Conservation (phyloP, 169 alveolate genomes). For the Eimeria tenella region DNA sequence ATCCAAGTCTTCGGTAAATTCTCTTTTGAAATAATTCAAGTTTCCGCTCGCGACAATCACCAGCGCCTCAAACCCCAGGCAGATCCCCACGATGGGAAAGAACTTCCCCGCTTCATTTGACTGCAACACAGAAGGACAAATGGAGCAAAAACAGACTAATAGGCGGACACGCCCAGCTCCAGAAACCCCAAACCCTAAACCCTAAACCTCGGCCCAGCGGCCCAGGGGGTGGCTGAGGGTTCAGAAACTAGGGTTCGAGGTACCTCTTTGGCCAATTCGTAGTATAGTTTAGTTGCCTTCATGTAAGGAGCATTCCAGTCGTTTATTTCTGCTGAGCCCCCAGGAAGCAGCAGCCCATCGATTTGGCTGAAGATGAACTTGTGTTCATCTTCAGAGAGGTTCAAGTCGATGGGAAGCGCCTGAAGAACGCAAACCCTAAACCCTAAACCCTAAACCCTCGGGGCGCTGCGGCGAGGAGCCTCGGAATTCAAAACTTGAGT, state of each 20-base stretch:
- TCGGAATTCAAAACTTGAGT: not conserved
- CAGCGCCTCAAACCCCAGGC: slow-evolving; percentile 68
- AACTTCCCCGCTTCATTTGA: slow-evolving; percentile 41
- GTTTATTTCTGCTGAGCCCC: slow-evolving; percentile 45
- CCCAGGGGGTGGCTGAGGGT: not conserved
- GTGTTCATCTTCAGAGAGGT: slow-evolving; percentile 2
- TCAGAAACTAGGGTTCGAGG: not conserved
- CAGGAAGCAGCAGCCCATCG: slow-evolving; percentile 42
- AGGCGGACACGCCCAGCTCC: not conserved
- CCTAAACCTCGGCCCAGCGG: not conserved
- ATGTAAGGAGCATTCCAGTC: not conserved
- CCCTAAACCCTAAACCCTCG: not conserved
- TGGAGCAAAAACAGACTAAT: too few species aligned
- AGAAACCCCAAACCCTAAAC: not conserved
- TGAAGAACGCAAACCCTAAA: not conserved
- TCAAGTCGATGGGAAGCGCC: slow-evolving; percentile 41
- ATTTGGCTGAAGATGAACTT: not conserved
- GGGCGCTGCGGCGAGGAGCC: not conserved
- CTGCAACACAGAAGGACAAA: not conserved
- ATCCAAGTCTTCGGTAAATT: slow-evolving; percentile 2
- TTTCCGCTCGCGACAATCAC: slow-evolving; percentile 47
- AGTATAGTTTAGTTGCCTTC: slow-evolving; percentile 16
- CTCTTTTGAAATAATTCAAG: slow-evolving; percentile 9
- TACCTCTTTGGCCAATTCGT: slow-evolving; percentile 54
- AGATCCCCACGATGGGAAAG: slow-evolving; percentile 33